Conservation (phyloP, 129 eudicot species). For the Chrysanthemum seticuspe region DNA sequence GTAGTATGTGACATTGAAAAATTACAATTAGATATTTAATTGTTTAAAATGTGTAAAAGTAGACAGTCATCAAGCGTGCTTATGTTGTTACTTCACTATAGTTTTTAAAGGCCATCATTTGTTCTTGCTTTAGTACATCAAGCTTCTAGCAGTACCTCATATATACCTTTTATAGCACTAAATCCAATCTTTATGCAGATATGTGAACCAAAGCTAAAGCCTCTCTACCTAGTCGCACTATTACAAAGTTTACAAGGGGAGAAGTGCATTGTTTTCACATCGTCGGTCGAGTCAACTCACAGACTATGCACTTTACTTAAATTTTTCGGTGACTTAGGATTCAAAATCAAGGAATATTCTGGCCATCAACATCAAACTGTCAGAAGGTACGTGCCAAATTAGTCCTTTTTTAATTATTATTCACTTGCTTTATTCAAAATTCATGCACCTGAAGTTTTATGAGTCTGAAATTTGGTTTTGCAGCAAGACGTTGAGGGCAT, state of each 20-base stretch:
- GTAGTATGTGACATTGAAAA: neutral
- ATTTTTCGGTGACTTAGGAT: no score
- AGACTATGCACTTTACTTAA: no score
- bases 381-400: no score
- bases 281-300: no score
- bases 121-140: conserved; percentile 6
- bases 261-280: no score
- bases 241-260: conserved; percentile 67
- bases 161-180: neutral
- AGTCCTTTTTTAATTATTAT: no score
- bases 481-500: no score
- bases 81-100: neutral
- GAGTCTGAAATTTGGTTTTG: no score
- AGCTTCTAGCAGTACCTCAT: conserved; percentile 4
- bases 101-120: conserved; percentile 4
- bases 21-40: neutral
- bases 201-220: conserved; percentile 73
- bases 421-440: no score
- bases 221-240: conserved; percentile 65
- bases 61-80: neutral
- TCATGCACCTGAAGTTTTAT: no score
- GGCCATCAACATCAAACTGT: no score
- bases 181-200: conserved; percentile 42
- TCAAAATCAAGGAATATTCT: no score
- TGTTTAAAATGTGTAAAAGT: neutral